Conservation (phyloP, 2,329 filamentous ascomycete species). For the Chrysoporthe cubensis region DNA sequence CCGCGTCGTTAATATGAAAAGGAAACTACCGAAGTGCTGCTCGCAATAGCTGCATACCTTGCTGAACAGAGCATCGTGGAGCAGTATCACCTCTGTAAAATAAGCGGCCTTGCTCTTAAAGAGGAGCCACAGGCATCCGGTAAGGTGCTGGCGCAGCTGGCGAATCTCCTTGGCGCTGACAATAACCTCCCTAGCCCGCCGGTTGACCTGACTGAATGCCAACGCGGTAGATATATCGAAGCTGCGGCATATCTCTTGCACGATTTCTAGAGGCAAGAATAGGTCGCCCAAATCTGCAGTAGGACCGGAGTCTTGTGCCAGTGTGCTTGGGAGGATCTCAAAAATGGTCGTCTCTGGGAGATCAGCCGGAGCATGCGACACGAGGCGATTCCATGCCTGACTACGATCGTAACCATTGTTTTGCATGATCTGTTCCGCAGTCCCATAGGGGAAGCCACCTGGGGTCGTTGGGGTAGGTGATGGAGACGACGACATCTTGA, state of each 20-base stretch:
- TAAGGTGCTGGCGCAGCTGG: background rate
- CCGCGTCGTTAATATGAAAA: background rate
- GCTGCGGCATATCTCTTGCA: background rate
- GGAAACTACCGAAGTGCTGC: background rate
- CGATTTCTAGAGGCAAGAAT: background rate
- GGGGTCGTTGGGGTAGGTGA: too few species aligned
- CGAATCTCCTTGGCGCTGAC: background rate
- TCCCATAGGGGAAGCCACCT: too few species aligned
- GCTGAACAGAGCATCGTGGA: background rate
- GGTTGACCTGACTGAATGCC: background rate
- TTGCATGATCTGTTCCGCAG: background rate
- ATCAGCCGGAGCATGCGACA: background rate
- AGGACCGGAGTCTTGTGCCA: background rate
- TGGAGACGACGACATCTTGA: too few species aligned
- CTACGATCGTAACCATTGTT: background rate
- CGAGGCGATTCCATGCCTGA: background rate
- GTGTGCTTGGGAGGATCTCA: background rate
- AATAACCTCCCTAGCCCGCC: background rate
- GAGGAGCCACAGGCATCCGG: background rate
- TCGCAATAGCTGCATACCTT: background rate
- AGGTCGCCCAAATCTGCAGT: background rate
- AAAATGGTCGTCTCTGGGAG: background rate
- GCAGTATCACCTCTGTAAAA: background rate
- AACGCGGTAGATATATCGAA: background rate
- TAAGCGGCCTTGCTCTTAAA: background rate